Evolutionary conservation across 2,329 filamentous ascomycete species (phyloP).

Genomic region (Talaromyces albobiverticillius): DNA sequence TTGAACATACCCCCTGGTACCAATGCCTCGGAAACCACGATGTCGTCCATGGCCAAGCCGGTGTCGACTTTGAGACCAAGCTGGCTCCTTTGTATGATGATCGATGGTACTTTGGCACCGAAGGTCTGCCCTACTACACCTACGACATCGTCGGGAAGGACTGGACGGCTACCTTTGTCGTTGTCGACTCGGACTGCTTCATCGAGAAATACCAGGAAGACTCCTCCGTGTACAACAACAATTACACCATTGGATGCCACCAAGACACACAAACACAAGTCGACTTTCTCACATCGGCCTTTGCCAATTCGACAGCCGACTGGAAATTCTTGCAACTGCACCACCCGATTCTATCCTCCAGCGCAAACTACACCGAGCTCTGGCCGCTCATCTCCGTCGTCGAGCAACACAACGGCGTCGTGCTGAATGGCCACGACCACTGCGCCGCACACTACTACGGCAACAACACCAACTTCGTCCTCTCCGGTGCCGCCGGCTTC

Average conservation of each 20-base stretch:
- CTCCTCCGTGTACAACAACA: slow-evolving; percentile 22
- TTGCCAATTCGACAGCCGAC: slow-evolving; percentile 21
- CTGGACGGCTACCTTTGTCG: slow-evolving; percentile 24
- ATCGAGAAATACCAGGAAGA: slow-evolving; percentile 21
- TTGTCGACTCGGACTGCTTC: slow-evolving; percentile 26
- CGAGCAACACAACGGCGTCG: slow-evolving; percentile 18
- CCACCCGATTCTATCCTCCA: slow-evolving; percentile 21
- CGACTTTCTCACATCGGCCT: slow-evolving; percentile 21
- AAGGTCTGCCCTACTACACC: slow-evolving; percentile 20
- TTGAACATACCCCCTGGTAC: slow-evolving; percentile 22
- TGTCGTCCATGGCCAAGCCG: slow-evolving; percentile 21
- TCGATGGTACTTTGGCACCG: slow-evolving; percentile 24
- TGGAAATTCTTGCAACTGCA: slow-evolving; percentile 27
- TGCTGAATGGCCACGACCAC: slow-evolving; percentile 27
- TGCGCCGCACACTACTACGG: slow-evolving; percentile 24
- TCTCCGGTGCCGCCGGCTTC: slow-evolving; percentile 16
- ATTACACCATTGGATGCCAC: slow-evolving; percentile 22
- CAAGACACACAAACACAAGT: slow-evolving; percentile 21
- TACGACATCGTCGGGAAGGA: slow-evolving; percentile 21
- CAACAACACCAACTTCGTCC: slow-evolving; percentile 23
- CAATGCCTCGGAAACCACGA: slow-evolving; percentile 25
- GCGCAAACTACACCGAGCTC: slow-evolving; percentile 21
- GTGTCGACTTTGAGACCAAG: slow-evolving; percentile 25
- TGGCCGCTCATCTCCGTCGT: slow-evolving; percentile 22
- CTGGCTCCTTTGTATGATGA: slow-evolving; percentile 23